Evolutionary conservation across 1,284 basidiomycete genomes (phyloP).

Genomic region (Xanthoconium separans): DNA sequence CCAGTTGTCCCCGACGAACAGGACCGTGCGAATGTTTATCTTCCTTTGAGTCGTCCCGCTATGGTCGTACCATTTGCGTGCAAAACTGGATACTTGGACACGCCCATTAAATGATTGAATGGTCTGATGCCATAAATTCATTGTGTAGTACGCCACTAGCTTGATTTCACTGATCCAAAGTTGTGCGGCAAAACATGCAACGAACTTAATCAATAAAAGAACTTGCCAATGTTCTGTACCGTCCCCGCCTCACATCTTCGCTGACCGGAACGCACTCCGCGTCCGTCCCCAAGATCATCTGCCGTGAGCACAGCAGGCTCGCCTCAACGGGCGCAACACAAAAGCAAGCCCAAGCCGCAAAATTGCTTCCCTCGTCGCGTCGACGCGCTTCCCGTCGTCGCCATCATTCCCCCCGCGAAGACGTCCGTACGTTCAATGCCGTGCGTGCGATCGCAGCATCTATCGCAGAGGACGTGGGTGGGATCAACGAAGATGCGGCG

Average conservation of each 20-base stretch:
- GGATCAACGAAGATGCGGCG: slow-evolving; percentile 24
- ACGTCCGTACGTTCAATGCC: slow-evolving; percentile 55
- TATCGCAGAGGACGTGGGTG: slow-evolving; percentile 51
- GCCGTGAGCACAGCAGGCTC: slow-evolving; percentile 44
- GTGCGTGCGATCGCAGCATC: slow-evolving; percentile 64
- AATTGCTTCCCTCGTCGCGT: slow-evolving; percentile 66
- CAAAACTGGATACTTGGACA: too few species aligned
- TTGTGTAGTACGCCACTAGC: too few species aligned
- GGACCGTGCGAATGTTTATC: background rate
- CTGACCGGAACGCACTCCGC: slow-evolving; percentile 50
- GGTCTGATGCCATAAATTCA: too few species aligned
- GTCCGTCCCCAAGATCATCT: slow-evolving; percentile 53
- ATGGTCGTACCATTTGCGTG: too few species aligned
- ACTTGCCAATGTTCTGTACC: slow-evolving; percentile 58
- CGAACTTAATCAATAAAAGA: slow-evolving; percentile 80
- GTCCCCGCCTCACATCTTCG: background rate
- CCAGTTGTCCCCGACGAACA: background rate
- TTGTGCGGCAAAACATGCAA: slow-evolving; percentile 80
- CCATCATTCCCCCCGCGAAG: slow-evolving; percentile 76
- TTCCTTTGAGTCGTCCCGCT: too few species aligned
- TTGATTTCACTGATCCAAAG: background rate
- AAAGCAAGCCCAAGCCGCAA: slow-evolving; percentile 73
- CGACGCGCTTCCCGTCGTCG: slow-evolving; percentile 78
- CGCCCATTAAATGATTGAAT: too few species aligned
- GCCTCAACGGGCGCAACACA: slow-evolving; percentile 72